Evolutionary conservation across 768 basidiomycete species (phyloP).

Genomic region (Phylloporus rhodoxanthus): DNA sequence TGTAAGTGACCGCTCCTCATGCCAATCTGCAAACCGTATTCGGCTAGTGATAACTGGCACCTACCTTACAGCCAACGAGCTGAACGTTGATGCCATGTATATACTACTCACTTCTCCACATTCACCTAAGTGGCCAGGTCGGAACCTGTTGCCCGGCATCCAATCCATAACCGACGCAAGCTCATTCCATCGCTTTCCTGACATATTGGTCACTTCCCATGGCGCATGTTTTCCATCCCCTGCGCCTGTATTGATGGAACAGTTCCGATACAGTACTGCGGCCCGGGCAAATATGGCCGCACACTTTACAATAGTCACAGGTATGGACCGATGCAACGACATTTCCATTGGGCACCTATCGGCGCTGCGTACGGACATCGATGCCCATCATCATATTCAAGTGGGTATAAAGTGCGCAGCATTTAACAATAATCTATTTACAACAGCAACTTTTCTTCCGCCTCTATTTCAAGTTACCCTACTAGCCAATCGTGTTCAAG

Average conservation of each 20-base stretch:
- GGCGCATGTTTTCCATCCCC: not conserved
- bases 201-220: not conserved
- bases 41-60: no score
- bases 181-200: not conserved
- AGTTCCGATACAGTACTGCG: no score
- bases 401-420: conserved; percentile 5
- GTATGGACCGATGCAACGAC: not conserved
- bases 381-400: not conserved
- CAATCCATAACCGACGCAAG: not conserved
- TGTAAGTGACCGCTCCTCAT: no score
- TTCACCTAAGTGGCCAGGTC: no score
- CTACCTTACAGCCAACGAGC: no score
- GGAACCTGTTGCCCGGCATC: not conserved
- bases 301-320: not conserved
- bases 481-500: conserved; percentile 11
- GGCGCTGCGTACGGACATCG: conserved; percentile 1
- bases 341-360: not conserved
- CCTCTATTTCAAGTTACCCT: not conserved
- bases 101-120: no score
- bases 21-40: no score
- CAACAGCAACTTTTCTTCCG: not conserved
- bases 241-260: not conserved
- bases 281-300: conserved; percentile 2
- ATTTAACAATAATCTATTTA: not conserved
- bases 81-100: no score